Percentiles rank a stretch among this genome's conserved stretches.
Conservation (phyloP, 2,329 filamentous ascomycete species). For the Ophiostoma sp. region DNA sequence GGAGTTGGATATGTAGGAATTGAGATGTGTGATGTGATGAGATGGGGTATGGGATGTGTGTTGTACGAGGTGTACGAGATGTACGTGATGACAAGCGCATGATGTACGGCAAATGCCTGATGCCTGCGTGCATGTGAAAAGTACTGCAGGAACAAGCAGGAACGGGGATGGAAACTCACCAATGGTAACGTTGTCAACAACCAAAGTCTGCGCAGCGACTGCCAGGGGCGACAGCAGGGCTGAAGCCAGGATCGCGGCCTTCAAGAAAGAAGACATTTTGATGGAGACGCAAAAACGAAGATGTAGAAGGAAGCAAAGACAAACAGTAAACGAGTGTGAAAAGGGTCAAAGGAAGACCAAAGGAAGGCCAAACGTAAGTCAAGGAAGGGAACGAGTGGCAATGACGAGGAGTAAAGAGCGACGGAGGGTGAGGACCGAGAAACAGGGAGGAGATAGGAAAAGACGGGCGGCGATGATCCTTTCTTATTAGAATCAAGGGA, state of each 20-base stretch:
- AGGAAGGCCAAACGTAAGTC: no score
- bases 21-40: neutral
- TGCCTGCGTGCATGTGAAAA: neutral
- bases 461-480: constrained; percentile 21
- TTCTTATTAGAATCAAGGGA: constrained; percentile 13
- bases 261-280: constrained; percentile 10
- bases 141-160: neutral
- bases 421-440: neutral
- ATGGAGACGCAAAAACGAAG: neutral
- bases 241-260: constrained; percentile 16
- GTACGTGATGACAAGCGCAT: neutral
- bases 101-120: neutral
- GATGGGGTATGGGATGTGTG: neutral
- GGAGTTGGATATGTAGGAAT: neutral
- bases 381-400: neutral
- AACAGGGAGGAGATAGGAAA: constrained; percentile 4
- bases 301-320: neutral
- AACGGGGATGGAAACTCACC: constrained; percentile 9
- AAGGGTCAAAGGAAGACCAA: neutral
- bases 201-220: constrained; percentile 21
- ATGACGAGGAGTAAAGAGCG: neutral
- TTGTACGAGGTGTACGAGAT: no score
- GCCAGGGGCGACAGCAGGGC: constrained; percentile 21
- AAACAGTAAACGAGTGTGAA: neutral
- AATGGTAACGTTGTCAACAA: constrained; percentile 21